Evolutionary conservation across 2,329 filamentous ascomycete species (phyloP).

Genomic region (Fusarium luffae): DNA sequence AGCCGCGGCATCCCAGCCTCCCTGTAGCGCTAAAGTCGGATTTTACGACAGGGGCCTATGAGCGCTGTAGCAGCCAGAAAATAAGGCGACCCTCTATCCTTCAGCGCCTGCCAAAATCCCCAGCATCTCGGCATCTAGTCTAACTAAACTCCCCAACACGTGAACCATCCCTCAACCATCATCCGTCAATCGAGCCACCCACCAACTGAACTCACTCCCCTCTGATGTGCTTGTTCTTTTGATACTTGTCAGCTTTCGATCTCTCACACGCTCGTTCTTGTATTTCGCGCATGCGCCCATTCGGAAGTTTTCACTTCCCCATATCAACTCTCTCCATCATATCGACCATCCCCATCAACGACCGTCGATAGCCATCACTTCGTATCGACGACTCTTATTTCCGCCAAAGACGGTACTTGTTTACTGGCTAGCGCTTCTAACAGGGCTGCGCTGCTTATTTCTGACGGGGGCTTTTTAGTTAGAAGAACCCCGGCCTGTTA

Average conservation of each 20-base stretch:
- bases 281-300: conserved; percentile 21
- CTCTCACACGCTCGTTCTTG: conserved; percentile 6
- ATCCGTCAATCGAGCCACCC: conserved; percentile 39
- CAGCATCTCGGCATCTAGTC: conserved; percentile 42
- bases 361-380: conserved; percentile 22
- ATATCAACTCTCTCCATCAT: not conserved
- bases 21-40: conserved; percentile 14
- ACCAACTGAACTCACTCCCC: conserved; percentile 28
- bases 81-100: conserved; percentile 1
- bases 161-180: conserved; percentile 46
- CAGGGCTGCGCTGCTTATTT: conserved; percentile 38
- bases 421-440: conserved; percentile 15
- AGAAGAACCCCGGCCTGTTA: conserved; percentile 21
- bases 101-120: conserved; percentile 17
- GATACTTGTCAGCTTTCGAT: conserved; percentile 5
- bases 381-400: not conserved
- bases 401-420: conserved; percentile 10
- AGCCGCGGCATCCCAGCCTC: conserved; percentile 31
- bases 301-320: conserved; percentile 9
- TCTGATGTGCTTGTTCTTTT: conserved; percentile 12
- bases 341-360: not conserved
- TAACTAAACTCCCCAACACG: conserved; percentile 45
- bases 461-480: conserved; percentile 16
- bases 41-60: conserved; percentile 9
- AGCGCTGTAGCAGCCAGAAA: conserved; percentile 18